These are phyloP conservation scores for Helminthosporium solani DNA, from an alignment of 2,329 filamentous ascomycete genomes.

Conservation along the genomic window DNA sequence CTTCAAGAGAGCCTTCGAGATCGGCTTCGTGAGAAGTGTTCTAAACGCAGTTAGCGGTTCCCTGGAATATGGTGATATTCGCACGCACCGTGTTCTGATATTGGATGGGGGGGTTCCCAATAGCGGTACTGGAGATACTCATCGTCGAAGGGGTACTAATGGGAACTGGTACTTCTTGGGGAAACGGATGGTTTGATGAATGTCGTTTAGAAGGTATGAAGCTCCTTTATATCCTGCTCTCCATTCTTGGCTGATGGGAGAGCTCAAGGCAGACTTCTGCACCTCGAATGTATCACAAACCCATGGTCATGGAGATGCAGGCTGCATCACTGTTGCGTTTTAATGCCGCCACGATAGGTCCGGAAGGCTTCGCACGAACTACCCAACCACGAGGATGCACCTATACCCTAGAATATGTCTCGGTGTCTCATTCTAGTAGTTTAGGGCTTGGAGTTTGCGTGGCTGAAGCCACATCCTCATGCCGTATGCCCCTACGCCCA, in stretches of 20 bases:
- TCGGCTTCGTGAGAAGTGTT: constrained; percentile 10
- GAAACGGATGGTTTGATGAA: constrained; percentile 10
- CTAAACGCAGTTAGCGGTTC: constrained; percentile 8
- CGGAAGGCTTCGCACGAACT: constrained; percentile 1
- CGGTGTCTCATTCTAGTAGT: constrained; percentile 3
- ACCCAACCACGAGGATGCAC: constrained; percentile 1
- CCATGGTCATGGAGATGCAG: constrained; percentile 1
- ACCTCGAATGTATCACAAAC: constrained; percentile 8
- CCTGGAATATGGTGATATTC: constrained; percentile 10
- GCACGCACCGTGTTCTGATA: constrained; percentile 9
- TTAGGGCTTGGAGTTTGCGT: constrained; percentile 7
- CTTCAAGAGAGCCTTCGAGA: not conserved
- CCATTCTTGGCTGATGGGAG: constrained; percentile 7
- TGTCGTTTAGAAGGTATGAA: constrained; percentile 11
- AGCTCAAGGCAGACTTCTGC: constrained; percentile 13
- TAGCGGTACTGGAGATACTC: constrained; percentile 9
- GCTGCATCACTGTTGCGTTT: constrained; percentile 7
- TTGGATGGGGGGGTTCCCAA: constrained; percentile 4
- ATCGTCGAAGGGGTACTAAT: constrained; percentile 10
- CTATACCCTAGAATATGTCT: constrained; percentile 7
- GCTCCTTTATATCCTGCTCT: constrained; percentile 13
- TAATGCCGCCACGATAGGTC: constrained; percentile 7
- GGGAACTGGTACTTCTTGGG: constrained; percentile 10
- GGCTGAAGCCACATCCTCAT: constrained; percentile 7
- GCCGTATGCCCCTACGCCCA: constrained; percentile 5